Percentiles rank a stretch among this genome's conserved stretches.
phyloP scores from a whole-genome alignment of 2,329 filamentous ascomycete genomes.

The Mycosphaerelloides madeirae region DNA sequence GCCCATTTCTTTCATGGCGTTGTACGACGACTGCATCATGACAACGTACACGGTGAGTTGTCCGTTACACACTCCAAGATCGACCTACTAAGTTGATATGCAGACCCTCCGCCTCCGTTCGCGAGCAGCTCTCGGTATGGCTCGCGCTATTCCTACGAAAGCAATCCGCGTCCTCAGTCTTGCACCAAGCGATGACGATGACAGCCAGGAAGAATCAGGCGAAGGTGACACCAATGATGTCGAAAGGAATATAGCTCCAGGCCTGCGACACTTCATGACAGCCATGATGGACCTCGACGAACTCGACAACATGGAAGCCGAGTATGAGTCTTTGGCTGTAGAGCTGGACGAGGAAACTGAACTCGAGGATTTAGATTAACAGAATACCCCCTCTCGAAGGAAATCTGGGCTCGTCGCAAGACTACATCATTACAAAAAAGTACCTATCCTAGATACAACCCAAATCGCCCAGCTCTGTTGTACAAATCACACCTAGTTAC shows the following conservation, averaged over 20 bases:
- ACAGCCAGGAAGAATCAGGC: neutral
- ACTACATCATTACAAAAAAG: too few species aligned
- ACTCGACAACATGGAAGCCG: too few species aligned
- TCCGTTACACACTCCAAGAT: neutral
- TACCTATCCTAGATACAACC: too few species aligned
- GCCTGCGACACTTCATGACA: too few species aligned
- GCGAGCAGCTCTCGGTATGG: neutral
- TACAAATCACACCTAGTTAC: neutral
- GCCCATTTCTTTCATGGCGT: conserved; percentile 45
- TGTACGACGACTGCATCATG: conserved; percentile 47
- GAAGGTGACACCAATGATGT: neutral
- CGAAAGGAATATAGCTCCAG: too few species aligned
- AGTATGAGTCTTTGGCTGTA: too few species aligned
- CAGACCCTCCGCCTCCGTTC: conserved; percentile 3
- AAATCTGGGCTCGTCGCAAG: too few species aligned
- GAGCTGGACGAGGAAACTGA: too few species aligned
- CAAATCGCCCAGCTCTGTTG: too few species aligned
- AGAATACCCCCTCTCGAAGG: too few species aligned
- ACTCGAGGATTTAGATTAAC: too few species aligned
- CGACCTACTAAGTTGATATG: neutral
- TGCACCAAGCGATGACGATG: neutral
- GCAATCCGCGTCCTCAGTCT: conserved; percentile 6
- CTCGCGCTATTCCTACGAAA: conserved; percentile 4
- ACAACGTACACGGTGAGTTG: conserved; percentile 36
- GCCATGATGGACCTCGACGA: too few species aligned